Percentiles rank a stretch among this genome's conserved stretches.
phyloP scores from a whole-genome alignment of 495 filamentous ascomycete species.

The Pseudomonodictys pantanalensis region DNA sequence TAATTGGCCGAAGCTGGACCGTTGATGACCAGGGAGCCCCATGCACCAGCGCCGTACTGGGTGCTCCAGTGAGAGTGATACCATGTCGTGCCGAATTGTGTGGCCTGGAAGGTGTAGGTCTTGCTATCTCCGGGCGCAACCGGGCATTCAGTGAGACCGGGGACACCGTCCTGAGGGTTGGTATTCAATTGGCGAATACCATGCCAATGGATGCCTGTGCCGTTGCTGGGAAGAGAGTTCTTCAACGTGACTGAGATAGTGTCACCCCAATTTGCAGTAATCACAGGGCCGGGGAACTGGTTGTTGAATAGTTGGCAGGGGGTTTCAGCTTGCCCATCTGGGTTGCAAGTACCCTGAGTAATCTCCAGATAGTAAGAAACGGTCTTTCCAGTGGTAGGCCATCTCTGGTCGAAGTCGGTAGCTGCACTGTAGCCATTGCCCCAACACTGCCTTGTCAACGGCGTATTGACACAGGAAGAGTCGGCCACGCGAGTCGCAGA shows the following conservation, averaged over 20 bases:
- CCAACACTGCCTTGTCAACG: constrained; percentile 33
- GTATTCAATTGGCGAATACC: constrained; percentile 39
- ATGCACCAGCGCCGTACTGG: constrained; percentile 43
- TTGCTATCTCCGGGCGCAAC: constrained; percentile 40
- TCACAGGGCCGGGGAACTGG: constrained; percentile 40
- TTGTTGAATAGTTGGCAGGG: constrained; percentile 36
- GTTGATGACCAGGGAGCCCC: constrained; percentile 40
- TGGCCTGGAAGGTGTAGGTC: constrained; percentile 39
- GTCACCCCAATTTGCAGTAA: constrained; percentile 39
- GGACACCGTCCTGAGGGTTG: constrained; percentile 36
- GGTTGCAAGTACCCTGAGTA: constrained; percentile 34
- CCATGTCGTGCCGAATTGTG: constrained; percentile 42
- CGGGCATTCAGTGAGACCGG: constrained; percentile 43
- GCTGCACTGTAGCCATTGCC: constrained; percentile 29
- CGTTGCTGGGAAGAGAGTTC: constrained; percentile 37
- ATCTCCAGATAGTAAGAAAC: constrained; percentile 27
- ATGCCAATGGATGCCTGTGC: constrained; percentile 43
- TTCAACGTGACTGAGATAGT: constrained; percentile 37
- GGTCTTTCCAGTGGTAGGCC: constrained; percentile 34
- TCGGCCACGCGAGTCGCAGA: constrained; percentile 25
- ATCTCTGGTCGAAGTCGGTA: constrained; percentile 37
- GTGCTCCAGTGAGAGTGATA: constrained; percentile 41
- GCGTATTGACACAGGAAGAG: constrained; percentile 31
- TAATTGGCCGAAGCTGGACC: constrained; percentile 42
- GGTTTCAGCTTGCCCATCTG: constrained; percentile 26